Evolutionary conservation across 805 yeast genomes (phyloP).

Genomic region (Cyberlindnera maritima): DNA sequence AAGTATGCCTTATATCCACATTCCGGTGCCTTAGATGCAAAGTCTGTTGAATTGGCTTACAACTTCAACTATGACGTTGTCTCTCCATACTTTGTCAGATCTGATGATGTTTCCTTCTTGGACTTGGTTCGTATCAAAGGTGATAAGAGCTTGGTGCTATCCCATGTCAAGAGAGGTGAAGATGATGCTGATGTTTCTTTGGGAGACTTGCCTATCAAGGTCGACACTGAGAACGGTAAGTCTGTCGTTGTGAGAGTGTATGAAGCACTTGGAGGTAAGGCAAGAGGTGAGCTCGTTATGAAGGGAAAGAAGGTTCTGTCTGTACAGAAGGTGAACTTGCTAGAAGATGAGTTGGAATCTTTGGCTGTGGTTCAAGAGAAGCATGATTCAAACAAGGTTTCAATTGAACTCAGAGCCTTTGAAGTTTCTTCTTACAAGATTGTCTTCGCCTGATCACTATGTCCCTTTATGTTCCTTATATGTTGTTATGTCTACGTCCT

Average conservation of each 20-base stretch:
- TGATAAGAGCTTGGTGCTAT: slow-evolving; percentile 57
- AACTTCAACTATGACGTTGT: slow-evolving; percentile 63
- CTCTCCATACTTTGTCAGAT: slow-evolving; percentile 17
- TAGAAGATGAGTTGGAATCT: slow-evolving; percentile 37
- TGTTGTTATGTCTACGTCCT: not conserved
- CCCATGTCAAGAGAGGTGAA: slow-evolving; percentile 84
- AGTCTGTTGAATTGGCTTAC: slow-evolving; percentile 71
- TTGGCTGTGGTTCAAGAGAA: slow-evolving; percentile 16
- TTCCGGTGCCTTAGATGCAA: slow-evolving; percentile 56
- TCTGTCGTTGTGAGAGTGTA: slow-evolving; percentile 72
- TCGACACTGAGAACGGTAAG: slow-evolving; percentile 41
- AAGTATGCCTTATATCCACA: slow-evolving; percentile 87
- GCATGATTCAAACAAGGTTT: slow-evolving; percentile 20
- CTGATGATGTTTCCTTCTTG: slow-evolving; percentile 26
- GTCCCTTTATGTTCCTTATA: not conserved
- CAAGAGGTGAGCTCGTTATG: slow-evolving; percentile 50
- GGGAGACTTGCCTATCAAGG: slow-evolving; percentile 43
- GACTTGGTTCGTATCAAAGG: slow-evolving; percentile 40
- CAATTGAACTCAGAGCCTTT: slow-evolving; percentile 59
- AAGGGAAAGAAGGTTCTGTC: slow-evolving; percentile 32
- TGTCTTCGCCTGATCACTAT: slow-evolving; percentile 20
- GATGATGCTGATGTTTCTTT: slow-evolving; percentile 58
- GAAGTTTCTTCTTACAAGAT: slow-evolving; percentile 58
- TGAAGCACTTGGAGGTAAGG: slow-evolving; percentile 83
- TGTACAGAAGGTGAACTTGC: slow-evolving; percentile 33